Evolutionary conservation across 352 stramenopile species (phyloP), one percentile per base, ranked within the genome.

Genomic region (Phytophthora citricola): DNA sequence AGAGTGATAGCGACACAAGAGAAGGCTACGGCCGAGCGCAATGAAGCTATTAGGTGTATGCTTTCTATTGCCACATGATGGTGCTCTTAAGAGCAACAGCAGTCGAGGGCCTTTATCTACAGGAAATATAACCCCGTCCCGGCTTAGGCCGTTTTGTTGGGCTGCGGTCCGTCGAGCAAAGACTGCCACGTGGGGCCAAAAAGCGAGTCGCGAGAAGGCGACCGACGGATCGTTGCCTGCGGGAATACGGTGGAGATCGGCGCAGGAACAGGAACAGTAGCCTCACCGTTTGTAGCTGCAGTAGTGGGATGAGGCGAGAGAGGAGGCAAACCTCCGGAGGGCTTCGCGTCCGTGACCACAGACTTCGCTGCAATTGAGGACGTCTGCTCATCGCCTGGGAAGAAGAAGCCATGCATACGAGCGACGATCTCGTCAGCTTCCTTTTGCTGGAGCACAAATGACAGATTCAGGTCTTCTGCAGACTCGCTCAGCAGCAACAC

Each of bases 381-480:
- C 8, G 54, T 32, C 1, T 71, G 63, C 4, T 59, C 53, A 40
- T 63, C 60, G 41, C 47, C 54, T 15, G 69, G 63, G 59, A 95
- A 94, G 51, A 95, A 93, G 54, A 79, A 90, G 47, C 77, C 63
- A 63, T 95, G 89, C 84, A 96, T 92, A 31, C 80, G 83, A 50
- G 76, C 73, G 31, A 96, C 87, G n/a, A 96, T 66, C 4, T 82
- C 79, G 49, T 94, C 85, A 27, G 89, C 85, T 40, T 88, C 73
- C 48, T 84, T 79, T 52, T 94, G 79, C 70, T 92, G 76, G n/a
- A 97, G 67, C 22, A 97, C 89, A 54, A 97, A 97, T 40, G 86
- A 95, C 59, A 97, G 65, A 66, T 97, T 97, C n/a, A 97, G 63
- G 67, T 97, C 89, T 73, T 97, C 89, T 8, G 89, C 85, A 27